phyloP scores from a whole-genome alignment of 306 rosid species.

The Prunus persica region Prunus_persica_NCBIv2 NC_034014.1:2752501-2753000 shows the following conservation, averaged over 20 bases:
- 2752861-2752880: background rate
- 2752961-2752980: background rate
- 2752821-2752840: background rate
- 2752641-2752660: background rate
- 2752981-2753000: conserved; percentile 3
- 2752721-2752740: conserved; percentile 18
- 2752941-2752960: conserved; percentile 1
- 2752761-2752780: background rate
- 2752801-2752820: background rate
- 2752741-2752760: conserved; percentile 18
- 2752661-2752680: conserved; percentile 5
- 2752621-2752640: conserved; percentile 10
- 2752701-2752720: conserved; percentile 6
- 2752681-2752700: conserved; percentile 16
- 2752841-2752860: background rate
- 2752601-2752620: conserved; percentile 42
- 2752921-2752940: conserved; percentile 19
- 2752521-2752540: conserved; percentile 54
- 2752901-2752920: background rate
- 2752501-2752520: conserved; percentile 41
- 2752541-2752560: conserved; percentile 10
- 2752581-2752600: conserved; percentile 51
- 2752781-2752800: background rate
- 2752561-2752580: conserved; percentile 48
- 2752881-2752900: background rate